Percentiles rank a stretch among this genome's conserved stretches.
Evolutionary conservation across 2,329 filamentous ascomycete genomes (phyloP).

Genomic region (Ophiostoma ulmi): DNA sequence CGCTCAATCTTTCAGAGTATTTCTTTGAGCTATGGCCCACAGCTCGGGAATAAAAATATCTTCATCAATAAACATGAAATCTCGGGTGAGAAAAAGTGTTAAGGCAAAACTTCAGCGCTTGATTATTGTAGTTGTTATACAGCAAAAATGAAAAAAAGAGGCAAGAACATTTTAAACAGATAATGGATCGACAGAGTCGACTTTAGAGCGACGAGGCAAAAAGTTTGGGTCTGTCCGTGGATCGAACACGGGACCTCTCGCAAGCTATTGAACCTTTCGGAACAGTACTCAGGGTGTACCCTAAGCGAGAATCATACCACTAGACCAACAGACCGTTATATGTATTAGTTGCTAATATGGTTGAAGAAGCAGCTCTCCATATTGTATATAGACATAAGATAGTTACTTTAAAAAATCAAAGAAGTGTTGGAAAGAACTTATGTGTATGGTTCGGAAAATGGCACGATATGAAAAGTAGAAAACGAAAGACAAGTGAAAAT

Average conservation of each 20-base stretch:
- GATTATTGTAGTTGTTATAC: too few relatives aligned
- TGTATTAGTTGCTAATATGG: background rate
- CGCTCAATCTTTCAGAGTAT: too few relatives aligned
- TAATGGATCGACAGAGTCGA: background rate
- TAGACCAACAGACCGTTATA: constrained; percentile 39
- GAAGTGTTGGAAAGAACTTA: too few relatives aligned
- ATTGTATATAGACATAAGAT: background rate
- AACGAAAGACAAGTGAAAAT: background rate
- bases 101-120: too few relatives aligned
- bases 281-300: constrained; percentile 33
- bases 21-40: too few relatives aligned
- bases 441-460: background rate
- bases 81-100: too few relatives aligned
- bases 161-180: background rate
- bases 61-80: too few relatives aligned
- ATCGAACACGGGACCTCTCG: constrained; percentile 14
- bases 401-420: background rate
- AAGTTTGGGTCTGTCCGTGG: constrained; percentile 10
- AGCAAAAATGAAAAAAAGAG: too few relatives aligned
- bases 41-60: too few relatives aligned
- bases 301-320: constrained; percentile 64
- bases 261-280: constrained; percentile 1
- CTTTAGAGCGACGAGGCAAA: background rate
- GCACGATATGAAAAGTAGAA: background rate
- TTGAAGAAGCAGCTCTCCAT: background rate